Conservation (phyloP, 1,139 yeast species). For the Blastobotrys serpentis region DNA sequence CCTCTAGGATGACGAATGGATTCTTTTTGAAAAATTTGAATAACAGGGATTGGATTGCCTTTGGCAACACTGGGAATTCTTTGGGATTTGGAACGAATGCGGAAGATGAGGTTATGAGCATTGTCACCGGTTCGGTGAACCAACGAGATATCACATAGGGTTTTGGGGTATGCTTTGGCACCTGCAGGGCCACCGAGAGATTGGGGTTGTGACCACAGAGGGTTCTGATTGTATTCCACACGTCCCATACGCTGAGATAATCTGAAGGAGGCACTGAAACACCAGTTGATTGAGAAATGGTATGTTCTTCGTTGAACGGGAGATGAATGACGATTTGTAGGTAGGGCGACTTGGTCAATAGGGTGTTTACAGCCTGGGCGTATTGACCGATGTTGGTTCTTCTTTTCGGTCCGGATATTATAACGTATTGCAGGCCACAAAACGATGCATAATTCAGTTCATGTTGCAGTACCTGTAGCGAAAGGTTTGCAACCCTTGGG, state of each 20-base stretch:
- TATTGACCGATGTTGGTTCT: conserved; percentile 51
- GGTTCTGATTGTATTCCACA: conserved; percentile 62
- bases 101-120: conserved; percentile 53
- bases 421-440: conserved; percentile 51
- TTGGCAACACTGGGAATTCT: conserved; percentile 60
- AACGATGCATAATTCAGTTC: conserved; percentile 60
- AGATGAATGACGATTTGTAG: conserved; percentile 42
- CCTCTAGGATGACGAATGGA: conserved; percentile 38
- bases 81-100: conserved; percentile 57
- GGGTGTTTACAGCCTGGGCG: conserved; percentile 44
- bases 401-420: conserved; percentile 61
- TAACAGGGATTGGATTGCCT: conserved; percentile 50
- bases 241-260: conserved; percentile 62
- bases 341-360: conserved; percentile 34
- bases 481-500: conserved; percentile 48
- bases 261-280: conserved; percentile 47
- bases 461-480: conserved; percentile 52
- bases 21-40: conserved; percentile 39
- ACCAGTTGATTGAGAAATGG: conserved; percentile 27
- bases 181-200: conserved; percentile 56
- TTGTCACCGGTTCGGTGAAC: conserved; percentile 63
- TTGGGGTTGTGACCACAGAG: conserved; percentile 52
- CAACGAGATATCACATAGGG: conserved; percentile 52
- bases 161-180: conserved; percentile 52
- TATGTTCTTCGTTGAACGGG: conserved; percentile 47